Percentiles rank a stretch among this genome's conserved stretches.
Conservation (phyloP, 805 yeast species). For the Cyberlindnera japonica region DNA sequence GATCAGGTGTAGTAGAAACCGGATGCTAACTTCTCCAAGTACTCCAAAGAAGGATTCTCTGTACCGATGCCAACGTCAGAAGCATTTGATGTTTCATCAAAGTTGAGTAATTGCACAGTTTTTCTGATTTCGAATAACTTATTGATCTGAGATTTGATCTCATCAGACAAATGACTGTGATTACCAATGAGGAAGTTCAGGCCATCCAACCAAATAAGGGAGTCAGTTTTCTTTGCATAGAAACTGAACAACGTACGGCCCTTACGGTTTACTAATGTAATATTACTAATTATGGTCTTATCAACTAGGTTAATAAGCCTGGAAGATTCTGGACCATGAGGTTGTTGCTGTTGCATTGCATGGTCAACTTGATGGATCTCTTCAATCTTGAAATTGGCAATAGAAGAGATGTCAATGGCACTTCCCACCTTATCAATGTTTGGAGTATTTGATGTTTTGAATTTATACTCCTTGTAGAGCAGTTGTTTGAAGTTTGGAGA, state of each 20-base stretch:
- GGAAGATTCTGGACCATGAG: constrained; percentile 34
- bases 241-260: constrained; percentile 48
- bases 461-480: constrained; percentile 55
- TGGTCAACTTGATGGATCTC: constrained; percentile 47
- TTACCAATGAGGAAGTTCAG: constrained; percentile 47
- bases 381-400: constrained; percentile 46
- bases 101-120: constrained; percentile 43
- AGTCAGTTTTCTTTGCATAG: constrained; percentile 65
- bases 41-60: constrained; percentile 10
- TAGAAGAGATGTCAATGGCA: constrained; percentile 49
- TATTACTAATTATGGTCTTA: constrained; percentile 53
- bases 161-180: constrained; percentile 35
- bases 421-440: constrained; percentile 54
- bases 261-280: constrained; percentile 43
- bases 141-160: constrained; percentile 41
- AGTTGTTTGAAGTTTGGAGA: constrained; percentile 65
- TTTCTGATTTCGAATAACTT: constrained; percentile 43
- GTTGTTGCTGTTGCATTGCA: constrained; percentile 31
- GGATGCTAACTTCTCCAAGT: constrained; percentile 18
- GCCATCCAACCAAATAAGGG: constrained; percentile 78
- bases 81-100: constrained; percentile 7
- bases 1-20: constrained; percentile 23
- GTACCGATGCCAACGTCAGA: constrained; percentile 5
- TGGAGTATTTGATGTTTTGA: constrained; percentile 46
- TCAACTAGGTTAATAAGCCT: constrained; percentile 55